Conservation (phyloP, 1,284 basidiomycete genomes). For the Leccinum variabile region DNA sequence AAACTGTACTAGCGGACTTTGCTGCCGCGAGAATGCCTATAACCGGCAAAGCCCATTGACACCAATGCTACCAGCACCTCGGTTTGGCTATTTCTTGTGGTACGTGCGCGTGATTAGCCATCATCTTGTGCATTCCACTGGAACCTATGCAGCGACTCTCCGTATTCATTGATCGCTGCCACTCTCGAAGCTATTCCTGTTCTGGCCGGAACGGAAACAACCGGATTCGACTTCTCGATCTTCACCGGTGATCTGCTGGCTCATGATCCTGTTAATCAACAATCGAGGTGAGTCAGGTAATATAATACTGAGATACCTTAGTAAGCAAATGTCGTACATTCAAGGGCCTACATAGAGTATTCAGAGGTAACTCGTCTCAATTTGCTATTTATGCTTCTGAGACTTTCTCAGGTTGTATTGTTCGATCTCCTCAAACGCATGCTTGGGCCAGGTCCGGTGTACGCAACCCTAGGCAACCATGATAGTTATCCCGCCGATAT, state of each 20-base stretch:
- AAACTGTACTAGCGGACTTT: slow-evolving; percentile 71
- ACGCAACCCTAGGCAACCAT: slow-evolving; percentile 75
- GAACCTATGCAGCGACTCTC: slow-evolving; percentile 57
- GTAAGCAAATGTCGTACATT: slow-evolving; percentile 2
- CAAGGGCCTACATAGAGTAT: slow-evolving; percentile 50
- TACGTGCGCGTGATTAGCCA: slow-evolving; percentile 30
- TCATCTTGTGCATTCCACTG: background rate
- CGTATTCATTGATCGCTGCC: slow-evolving; percentile 61
- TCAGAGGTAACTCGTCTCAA: slow-evolving; percentile 48
- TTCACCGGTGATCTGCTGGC: slow-evolving; percentile 80
- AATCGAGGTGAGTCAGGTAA: slow-evolving; percentile 49
- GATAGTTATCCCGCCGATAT: slow-evolving; percentile 38
- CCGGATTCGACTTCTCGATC: slow-evolving; percentile 64
- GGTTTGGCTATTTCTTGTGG: slow-evolving; percentile 67
- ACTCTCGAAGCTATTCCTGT: slow-evolving; percentile 68
- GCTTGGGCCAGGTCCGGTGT: slow-evolving; percentile 66
- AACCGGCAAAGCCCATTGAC: slow-evolving; percentile 53
- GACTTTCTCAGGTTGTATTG: slow-evolving; percentile 48
- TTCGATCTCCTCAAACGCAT: slow-evolving; percentile 64
- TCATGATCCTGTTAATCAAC: slow-evolving; percentile 66
- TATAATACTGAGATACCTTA: background rate
- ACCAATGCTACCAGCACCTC: slow-evolving; percentile 58
- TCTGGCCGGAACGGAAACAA: slow-evolving; percentile 59
- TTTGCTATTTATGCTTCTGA: slow-evolving; percentile 6
- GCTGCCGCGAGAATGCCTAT: slow-evolving; percentile 63